phyloP scores from a whole-genome alignment of 495 filamentous ascomycete species.

The Penicillium riverlandense region DNA sequence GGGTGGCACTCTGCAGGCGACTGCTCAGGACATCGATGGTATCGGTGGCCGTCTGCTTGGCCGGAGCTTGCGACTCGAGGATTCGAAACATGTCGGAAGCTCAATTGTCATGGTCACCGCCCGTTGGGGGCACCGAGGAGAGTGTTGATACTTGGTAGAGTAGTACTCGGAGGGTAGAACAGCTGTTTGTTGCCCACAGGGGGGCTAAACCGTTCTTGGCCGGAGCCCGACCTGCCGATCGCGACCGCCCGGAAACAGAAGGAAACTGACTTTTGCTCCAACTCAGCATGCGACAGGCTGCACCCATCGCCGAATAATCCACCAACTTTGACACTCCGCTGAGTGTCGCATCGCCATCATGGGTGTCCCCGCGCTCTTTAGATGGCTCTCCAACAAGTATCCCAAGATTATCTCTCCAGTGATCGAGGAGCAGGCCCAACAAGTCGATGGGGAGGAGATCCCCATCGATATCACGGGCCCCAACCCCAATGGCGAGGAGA shows the following conservation, averaged over 20 bases:
- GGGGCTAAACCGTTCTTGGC: conserved; percentile 13
- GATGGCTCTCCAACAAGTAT: conserved; percentile 92
- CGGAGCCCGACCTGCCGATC: conserved; percentile 15
- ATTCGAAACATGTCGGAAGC: conserved; percentile 71
- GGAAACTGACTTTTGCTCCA: no score
- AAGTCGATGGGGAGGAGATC: conserved; percentile 70
- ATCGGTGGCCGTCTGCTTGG: conserved; percentile 91
- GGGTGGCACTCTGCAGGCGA: conserved; percentile 76
- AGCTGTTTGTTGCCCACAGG: conserved; percentile 11
- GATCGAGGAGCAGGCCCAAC: conserved; percentile 72
- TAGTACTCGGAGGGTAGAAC: conserved; percentile 8
- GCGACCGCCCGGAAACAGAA: neutral
- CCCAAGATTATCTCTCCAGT: conserved; percentile 93
- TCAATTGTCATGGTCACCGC: conserved; percentile 41
- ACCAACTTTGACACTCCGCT: conserved; percentile 3
- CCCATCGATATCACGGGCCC: conserved; percentile 76
- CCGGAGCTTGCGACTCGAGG: conserved; percentile 75
- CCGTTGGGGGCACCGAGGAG: conserved; percentile 26
- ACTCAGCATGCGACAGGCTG: conserved; percentile 1
- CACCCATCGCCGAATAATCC: neutral
- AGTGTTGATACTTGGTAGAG: neutral
- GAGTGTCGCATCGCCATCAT: conserved; percentile 44
- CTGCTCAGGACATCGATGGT: conserved; percentile 85
- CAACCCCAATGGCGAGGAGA: conserved; percentile 97
- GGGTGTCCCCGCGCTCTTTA: conserved; percentile 91